These are phyloP conservation scores for Wallacemonas collosoma DNA, from an alignment of 208 protist genomes.

Conservation along the genomic window DNA sequence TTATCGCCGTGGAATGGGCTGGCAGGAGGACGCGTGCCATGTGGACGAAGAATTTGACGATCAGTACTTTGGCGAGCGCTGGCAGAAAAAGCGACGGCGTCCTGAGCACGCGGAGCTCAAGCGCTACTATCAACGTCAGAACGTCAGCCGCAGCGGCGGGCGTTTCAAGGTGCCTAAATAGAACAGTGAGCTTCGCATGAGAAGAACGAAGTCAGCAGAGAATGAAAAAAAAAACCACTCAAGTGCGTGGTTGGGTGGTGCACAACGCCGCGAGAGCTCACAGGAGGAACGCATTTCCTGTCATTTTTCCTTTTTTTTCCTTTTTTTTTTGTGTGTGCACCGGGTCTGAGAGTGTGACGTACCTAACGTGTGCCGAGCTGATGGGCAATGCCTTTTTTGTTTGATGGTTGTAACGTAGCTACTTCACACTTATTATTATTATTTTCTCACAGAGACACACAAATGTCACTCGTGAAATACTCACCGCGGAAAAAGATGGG, in stretches of 20 bases:
- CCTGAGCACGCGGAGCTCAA: constrained; percentile 68
- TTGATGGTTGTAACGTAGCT: no score
- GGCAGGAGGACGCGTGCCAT: constrained; percentile 26
- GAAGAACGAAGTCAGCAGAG: neutral
- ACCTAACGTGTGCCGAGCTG: no score
- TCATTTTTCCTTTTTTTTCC: constrained; percentile 17
- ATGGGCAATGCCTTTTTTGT: no score
- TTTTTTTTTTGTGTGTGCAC: constrained; percentile 17
- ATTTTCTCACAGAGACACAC: no score
- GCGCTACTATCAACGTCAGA: constrained; percentile 45
- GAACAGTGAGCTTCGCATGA: neutral
- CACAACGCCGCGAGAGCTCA: no score
- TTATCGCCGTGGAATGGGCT: constrained; percentile 9
- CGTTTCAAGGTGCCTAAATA: constrained; percentile 36
- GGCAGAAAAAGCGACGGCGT: constrained; percentile 59
- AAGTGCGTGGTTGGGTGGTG: neutral
- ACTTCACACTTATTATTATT: no score
- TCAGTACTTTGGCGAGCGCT: constrained; percentile 42
- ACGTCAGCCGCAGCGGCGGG: constrained; percentile 3
- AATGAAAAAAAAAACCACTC: constrained; percentile 19
- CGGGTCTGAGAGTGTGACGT: neutral
- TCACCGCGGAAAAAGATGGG: no score
- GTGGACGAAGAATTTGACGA: constrained; percentile 59
- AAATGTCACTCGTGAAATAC: no score
- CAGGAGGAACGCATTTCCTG: neutral